These are phyloP conservation scores for Niebla homalea DNA, from an alignment of 495 filamentous ascomycete genomes.

Conservation along the genomic window DNA sequence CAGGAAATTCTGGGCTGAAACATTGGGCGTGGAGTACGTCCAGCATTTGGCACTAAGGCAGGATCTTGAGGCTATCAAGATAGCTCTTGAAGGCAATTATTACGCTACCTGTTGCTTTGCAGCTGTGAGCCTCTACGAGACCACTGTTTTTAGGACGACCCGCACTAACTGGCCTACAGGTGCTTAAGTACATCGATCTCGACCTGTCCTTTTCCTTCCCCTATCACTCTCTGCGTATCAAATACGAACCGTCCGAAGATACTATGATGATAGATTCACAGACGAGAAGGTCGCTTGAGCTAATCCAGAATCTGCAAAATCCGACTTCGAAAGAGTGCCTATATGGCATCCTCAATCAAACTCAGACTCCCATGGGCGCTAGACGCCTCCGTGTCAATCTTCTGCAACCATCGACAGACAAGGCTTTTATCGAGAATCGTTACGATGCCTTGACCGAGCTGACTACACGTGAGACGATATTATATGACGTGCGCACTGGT, in stretches of 20 bases:
- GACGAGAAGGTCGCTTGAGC: conserved; percentile 71
- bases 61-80: conserved; percentile 65
- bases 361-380: conserved; percentile 75
- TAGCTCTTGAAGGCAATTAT: conserved; percentile 69
- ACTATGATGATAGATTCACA: conserved; percentile 89
- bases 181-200: conserved; percentile 67
- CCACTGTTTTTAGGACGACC: background rate
- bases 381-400: conserved; percentile 69
- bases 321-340: conserved; percentile 63
- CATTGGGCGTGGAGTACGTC: conserved; percentile 62
- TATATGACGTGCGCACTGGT: conserved; percentile 60
- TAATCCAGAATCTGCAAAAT: conserved; percentile 77
- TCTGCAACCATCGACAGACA: conserved; percentile 75
- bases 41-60: conserved; percentile 62
- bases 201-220: conserved; percentile 51
- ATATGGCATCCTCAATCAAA: conserved; percentile 74
- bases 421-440: conserved; percentile 45
- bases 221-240: conserved; percentile 68
- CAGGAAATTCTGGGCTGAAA: conserved; percentile 82
- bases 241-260: conserved; percentile 77
- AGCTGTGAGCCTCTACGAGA: conserved; percentile 44
- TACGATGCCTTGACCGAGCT: conserved; percentile 81
- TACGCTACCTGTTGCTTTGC: conserved; percentile 83
- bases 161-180: conserved; percentile 34
- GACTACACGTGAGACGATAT: conserved; percentile 73